A percentile compares a stretch with the other conserved stretches of the same genome.
Evolutionary conservation across 2,329 filamentous ascomycete species (phyloP).

Genomic region (Exophiala viscosa): DNA sequence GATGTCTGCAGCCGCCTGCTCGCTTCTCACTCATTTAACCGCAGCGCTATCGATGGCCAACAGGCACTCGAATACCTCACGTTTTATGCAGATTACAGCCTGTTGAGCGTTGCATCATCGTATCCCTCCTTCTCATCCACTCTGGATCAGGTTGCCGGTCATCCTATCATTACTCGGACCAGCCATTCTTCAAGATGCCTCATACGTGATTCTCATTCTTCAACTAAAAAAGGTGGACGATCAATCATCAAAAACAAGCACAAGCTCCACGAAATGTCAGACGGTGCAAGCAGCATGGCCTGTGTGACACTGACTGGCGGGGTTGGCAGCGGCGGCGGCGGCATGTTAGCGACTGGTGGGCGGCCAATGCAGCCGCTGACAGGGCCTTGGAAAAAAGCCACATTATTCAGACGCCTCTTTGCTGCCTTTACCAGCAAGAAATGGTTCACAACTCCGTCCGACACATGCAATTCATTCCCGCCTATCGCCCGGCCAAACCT

Average conservation of each 20-base stretch:
- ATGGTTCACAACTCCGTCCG: background rate
- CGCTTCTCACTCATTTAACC: slow-evolving; percentile 1
- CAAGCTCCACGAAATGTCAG: background rate
- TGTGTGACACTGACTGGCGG: slow-evolving; percentile 1
- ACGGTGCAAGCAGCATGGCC: background rate
- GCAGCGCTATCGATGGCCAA: slow-evolving; percentile 11
- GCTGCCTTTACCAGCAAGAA: background rate
- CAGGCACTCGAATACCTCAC: slow-evolving; percentile 5
- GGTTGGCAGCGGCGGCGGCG: background rate
- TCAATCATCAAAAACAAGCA: background rate
- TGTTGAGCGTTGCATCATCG: slow-evolving; percentile 5
- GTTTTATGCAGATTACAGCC: slow-evolving; percentile 10
- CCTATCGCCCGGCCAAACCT: background rate
- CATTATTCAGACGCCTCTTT: background rate
- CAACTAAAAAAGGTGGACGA: too few species aligned
- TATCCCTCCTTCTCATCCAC: slow-evolving; percentile 2
- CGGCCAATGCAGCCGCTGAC: slow-evolving; percentile 9
- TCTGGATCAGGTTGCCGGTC: background rate
- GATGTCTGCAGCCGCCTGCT: slow-evolving; percentile 2
- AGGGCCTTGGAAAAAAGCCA: slow-evolving; percentile 1
- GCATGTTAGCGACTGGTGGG: background rate
- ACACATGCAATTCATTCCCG: background rate
- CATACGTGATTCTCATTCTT: too few species aligned
- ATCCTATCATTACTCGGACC: too few species aligned
- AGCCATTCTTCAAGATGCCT: too few species aligned